Evolutionary conservation across 495 filamentous ascomycete species (phyloP), one percentile per base, ranked within the genome.

Genomic region (Trichoderma orchidacearum): DNA sequence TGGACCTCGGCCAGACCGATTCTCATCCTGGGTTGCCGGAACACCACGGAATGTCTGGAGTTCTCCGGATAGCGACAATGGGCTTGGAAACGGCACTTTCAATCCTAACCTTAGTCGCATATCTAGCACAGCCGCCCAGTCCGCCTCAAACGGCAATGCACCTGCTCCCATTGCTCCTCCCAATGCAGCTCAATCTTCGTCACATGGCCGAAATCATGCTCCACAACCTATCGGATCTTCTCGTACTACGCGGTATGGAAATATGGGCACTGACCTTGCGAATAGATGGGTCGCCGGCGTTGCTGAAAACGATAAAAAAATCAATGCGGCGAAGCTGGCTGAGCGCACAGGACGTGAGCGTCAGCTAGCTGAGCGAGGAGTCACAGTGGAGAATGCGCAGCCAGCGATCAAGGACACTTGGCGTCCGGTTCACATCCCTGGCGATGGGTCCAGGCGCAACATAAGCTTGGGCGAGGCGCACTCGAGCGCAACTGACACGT

Each of bases 21-120:
- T 68, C 51, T 54, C 65, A 11, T 58, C 66, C 6, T 69, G 66
- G 59, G 59, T 63, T 18, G 63, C 65, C 60, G 62, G 63, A 15
- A 61, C 69, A 5, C 69, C 78, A 27, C 74, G 79, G 52, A 89
- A 85, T 62, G 80, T 86, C 5, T 90, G 87, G 87, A 86, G 85
- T 31, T 81, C 84, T n/a, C 76, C 85, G 7, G 81, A 76, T 51
- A 85, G 79, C 62, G 80, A 87, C 61, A 80, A 81, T 56, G 80
- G 79, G 21, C 74, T 90, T 23, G 87, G 87, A 2, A 90, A 90
- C 61, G 87, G 87, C n/a, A 86, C 86, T 3, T 90, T 90, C 62
- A 81, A 83, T 51, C 77, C 80, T 51, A 75, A 80, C 54, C 69
- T 89, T 18, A 73, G 76, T 9, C 69, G 72, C 6, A 71, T 79